Evolutionary conservation across 768 basidiomycete genomes (phyloP).

Genomic region (Tulasnella sp.): DNA sequence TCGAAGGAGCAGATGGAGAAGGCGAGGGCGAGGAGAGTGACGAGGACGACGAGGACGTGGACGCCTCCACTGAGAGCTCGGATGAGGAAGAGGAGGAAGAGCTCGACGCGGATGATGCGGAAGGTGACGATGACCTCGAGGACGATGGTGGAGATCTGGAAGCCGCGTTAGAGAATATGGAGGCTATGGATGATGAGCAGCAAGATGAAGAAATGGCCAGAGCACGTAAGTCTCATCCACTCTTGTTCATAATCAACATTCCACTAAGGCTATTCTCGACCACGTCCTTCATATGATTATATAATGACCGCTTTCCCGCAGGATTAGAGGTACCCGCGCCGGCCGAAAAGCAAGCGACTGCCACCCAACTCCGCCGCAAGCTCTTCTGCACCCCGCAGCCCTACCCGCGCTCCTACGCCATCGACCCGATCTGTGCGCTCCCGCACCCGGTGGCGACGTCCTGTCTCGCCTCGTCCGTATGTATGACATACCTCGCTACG

Average conservation of each 20-base stretch:
- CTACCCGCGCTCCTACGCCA: conserved; percentile 51
- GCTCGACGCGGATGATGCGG: conserved; percentile 16
- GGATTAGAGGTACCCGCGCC: background rate
- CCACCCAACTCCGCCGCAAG: conserved; percentile 24
- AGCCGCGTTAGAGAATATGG: conserved; percentile 11
- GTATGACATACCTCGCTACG: conserved; percentile 80
- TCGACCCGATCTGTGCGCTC: conserved; percentile 86
- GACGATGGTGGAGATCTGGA: conserved; percentile 17
- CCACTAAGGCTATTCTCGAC: conserved; percentile 15
- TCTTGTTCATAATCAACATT: conserved; percentile 7
- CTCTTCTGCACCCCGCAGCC: conserved; percentile 22
- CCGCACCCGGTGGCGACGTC: conserved; percentile 84
- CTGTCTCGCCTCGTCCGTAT: conserved; percentile 72
- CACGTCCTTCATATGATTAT: background rate
- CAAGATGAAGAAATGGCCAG: conserved; percentile 8
- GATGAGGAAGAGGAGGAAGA: conserved; percentile 22
- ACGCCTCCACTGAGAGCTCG: conserved; percentile 4
- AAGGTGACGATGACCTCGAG: conserved; percentile 18
- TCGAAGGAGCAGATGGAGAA: conserved; percentile 12
- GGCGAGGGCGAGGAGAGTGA: conserved; percentile 21
- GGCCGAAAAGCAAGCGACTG: conserved; percentile 16
- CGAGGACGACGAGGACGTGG: conserved; percentile 20
- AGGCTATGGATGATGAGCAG: conserved; percentile 13
- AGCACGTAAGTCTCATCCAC: conserved; percentile 10
- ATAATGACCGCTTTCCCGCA: conserved; percentile 13